Base-by-base conservation (phyloP, 148 eudicot species). In the Rhododendron ferrugineum region DNA sequence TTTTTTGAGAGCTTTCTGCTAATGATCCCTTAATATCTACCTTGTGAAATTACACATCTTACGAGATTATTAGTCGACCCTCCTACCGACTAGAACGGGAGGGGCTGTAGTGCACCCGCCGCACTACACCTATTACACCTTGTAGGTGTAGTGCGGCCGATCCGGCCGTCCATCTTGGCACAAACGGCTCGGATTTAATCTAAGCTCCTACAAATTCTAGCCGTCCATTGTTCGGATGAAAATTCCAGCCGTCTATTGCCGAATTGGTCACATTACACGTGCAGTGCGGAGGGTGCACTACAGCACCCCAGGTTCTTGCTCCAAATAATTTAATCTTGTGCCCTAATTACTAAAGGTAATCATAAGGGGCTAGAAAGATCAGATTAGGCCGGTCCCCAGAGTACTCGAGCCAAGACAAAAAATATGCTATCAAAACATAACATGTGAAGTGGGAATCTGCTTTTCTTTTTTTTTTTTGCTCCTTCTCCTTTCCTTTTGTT, bases 381-480 rank as follows among this genome's bases (percentile, higher is more conserved):
- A 85, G 62, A 83, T 72, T 32, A 80, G 46, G 23, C 23, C 78
- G 87, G 89, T 85, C 87, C 87, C 89, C 79, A 50, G 60, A 82
- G 64, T 66, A 66, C 32, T 73, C 88, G 83, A 83, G 86, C 80
- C 90, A 83, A 85, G 86, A 78, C 81, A 83, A 85, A 79, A 85
- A 88, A 83, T 66, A 85, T 56, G 84, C 81, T 26, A 46, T 46
- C 64, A 72, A 78, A 40, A 72, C 89, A 85, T 83, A 72, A 80
- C 88, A 83, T 83, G 90, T 86, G 90, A 83, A 80, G 56, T 82
- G 86, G 86, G 88, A 83, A 88, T 88, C 88, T 85, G 68, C 84
- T 79, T 86, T 88, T 68, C 3, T 52, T 49, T 3, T 13, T 49
- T 56, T 81, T 85, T 40, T 16, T 81, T 28, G n/a, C 72, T 34